Evolutionary conservation across 345 rosid species (phyloP).

Genomic region (Isatis tinctoria): DNA sequence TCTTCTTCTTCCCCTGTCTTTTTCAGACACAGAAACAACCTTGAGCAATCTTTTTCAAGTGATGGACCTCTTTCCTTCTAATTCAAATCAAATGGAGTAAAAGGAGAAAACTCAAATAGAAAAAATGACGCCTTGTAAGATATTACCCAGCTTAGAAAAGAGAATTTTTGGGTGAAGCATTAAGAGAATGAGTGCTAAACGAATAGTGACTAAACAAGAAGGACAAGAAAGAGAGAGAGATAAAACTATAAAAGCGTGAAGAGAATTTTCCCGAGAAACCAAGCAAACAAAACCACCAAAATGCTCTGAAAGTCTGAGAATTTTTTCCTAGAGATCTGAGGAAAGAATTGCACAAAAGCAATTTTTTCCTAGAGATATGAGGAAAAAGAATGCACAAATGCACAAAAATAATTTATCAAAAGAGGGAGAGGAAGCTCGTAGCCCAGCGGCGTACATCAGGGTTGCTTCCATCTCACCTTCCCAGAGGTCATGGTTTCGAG

Average conservation of each 20-base stretch:
- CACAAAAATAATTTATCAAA: too few relatives aligned
- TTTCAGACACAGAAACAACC: slow-evolving; percentile 27
- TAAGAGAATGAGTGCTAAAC: slow-evolving; percentile 34
- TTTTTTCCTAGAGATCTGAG: slow-evolving; percentile 80
- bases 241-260: slow-evolving; percentile 1
- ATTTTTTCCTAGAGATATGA: too few relatives aligned
- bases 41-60: slow-evolving; percentile 25
- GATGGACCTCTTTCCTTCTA: background rate
- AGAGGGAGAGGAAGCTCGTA: too few relatives aligned
- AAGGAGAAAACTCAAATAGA: slow-evolving; percentile 33
- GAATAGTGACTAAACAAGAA: slow-evolving; percentile 20
- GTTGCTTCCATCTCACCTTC: too few relatives aligned
- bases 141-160: slow-evolving; percentile 21
- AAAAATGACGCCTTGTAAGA: slow-evolving; percentile 28
- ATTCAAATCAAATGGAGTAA: background rate
- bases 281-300: slow-evolving; percentile 33
- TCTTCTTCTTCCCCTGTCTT: slow-evolving; percentile 29
- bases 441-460: too few relatives aligned
- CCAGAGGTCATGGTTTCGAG: too few relatives aligned
- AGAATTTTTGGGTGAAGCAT: slow-evolving; percentile 25
- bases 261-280: slow-evolving; percentile 53
- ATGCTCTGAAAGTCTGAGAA: slow-evolving; percentile 56
- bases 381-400: too few relatives aligned
- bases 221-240: background rate
- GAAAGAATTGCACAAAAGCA: slow-evolving; percentile 25